These are phyloP conservation scores for Solanum tarijense DNA, from an alignment of 257 asterid genomes.

Conservation along the genomic window DNA sequence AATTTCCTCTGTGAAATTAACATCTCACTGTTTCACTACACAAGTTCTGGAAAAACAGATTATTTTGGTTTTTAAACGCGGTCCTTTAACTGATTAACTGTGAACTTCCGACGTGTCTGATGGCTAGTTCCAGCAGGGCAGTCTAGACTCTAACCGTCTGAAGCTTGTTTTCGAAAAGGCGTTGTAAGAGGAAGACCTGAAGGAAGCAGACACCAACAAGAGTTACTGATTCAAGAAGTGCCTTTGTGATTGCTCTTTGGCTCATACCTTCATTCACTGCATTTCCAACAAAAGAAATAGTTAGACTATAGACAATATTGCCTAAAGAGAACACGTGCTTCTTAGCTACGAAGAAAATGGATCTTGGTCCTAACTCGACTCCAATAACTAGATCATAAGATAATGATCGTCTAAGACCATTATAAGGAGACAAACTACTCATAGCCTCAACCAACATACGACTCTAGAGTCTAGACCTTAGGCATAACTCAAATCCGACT, in stretches of 20 bases:
- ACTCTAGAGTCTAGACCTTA: neutral
- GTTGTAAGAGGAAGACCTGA: conserved; percentile 60
- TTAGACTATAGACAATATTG: neutral
- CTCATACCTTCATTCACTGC: conserved; percentile 67
- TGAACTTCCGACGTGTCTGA: neutral
- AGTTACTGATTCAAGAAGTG: conserved; percentile 49
- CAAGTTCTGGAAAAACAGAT: neutral
- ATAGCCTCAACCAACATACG: neutral
- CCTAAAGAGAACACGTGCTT: neutral
- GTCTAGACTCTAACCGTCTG: conserved; percentile 62
- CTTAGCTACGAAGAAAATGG: neutral
- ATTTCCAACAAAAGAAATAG: neutral
- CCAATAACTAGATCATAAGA: neutral
- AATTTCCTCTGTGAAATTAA: neutral
- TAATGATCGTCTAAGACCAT: neutral
- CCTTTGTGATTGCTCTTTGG: conserved; percentile 60
- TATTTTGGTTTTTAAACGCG: neutral
- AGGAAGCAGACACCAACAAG: conserved; percentile 49
- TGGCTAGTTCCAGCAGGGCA: neutral
- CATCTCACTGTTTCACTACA: neutral
- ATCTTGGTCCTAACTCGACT: neutral
- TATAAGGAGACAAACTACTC: neutral
- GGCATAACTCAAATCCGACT: neutral
- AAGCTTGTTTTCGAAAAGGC: conserved; percentile 50
- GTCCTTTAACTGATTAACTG: neutral